Evolutionary conservation across 106 monocot species (phyloP).

Genomic region (Iris macrosiphon): DNA sequence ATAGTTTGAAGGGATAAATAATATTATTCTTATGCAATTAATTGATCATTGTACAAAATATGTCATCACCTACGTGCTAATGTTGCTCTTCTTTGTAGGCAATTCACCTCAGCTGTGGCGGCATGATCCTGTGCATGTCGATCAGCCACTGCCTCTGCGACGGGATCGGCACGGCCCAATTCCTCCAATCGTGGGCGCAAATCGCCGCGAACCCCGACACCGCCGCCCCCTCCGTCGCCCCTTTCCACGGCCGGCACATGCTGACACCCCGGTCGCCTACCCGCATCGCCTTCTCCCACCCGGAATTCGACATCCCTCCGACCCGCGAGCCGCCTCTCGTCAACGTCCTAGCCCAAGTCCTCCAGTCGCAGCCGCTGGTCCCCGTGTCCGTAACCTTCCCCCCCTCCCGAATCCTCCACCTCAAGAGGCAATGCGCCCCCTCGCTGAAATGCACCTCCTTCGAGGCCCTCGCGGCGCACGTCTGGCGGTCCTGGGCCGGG

Average conservation of each 20-base stretch:
- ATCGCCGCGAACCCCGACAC: constrained; percentile 16
- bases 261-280: constrained; percentile 49
- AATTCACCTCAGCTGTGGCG: constrained; percentile 74
- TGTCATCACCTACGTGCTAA: too few relatives aligned
- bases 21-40: too few relatives aligned
- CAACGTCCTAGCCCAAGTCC: constrained; percentile 21
- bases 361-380: constrained; percentile 51
- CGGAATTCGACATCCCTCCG: constrained; percentile 26
- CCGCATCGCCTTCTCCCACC: constrained; percentile 29
- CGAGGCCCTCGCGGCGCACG: constrained; percentile 65
- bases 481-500: constrained; percentile 71
- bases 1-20: too few relatives aligned
- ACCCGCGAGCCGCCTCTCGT: neutral
- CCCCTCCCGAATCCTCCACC: constrained; percentile 44
- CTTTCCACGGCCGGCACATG: constrained; percentile 56
- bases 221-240: constrained; percentile 9
- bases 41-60: too few relatives aligned
- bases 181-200: constrained; percentile 76
- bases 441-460: constrained; percentile 80
- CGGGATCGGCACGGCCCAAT: constrained; percentile 62
- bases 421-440: constrained; percentile 52
- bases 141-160: constrained; percentile 81
- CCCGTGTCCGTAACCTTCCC: constrained; percentile 67
- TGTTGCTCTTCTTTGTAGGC: too few relatives aligned
- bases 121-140: constrained; percentile 69